phyloP scores from a whole-genome alignment of 1,284 basidiomycete species.

The Puccinia polysora region DNA sequence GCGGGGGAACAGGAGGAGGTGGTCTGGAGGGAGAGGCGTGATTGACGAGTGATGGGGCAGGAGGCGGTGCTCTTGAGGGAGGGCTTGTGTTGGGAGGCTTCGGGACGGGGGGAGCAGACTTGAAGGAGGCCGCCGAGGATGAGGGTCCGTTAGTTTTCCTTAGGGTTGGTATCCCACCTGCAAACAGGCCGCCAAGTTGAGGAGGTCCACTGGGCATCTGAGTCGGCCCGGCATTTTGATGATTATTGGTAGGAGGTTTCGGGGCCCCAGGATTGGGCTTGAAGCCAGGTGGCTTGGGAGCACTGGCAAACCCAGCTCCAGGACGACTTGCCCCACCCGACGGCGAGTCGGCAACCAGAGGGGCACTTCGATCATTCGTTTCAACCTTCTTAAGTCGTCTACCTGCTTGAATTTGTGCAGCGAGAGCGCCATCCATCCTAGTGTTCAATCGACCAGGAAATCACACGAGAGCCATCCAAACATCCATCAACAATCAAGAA shows the following conservation, averaged over 20 bases:
- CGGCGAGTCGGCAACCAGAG: conserved; percentile 21
- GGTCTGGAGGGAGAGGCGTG: conserved; percentile 3
- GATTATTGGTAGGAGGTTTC: conserved; percentile 12
- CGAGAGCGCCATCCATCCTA: conserved; percentile 48
- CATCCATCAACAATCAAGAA: background rate
- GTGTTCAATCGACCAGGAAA: background rate
- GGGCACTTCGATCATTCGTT: conserved; percentile 41
- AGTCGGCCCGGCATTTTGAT: background rate
- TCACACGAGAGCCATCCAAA: background rate
- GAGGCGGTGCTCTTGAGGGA: conserved; percentile 39
- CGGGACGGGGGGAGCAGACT: conserved; percentile 28
- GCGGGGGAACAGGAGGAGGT: conserved; percentile 28
- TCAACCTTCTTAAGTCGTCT: conserved; percentile 48
- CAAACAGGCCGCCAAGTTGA: conserved; percentile 49
- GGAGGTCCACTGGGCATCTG: conserved; percentile 43
- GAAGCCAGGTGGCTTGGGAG: conserved; percentile 25
- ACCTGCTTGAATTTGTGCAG: conserved; percentile 49
- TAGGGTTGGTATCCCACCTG: conserved; percentile 50
- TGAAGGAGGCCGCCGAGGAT: conserved; percentile 14
- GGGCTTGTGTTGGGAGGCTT: conserved; percentile 21
- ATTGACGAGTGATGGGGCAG: conserved; percentile 5
- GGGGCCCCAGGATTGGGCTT: conserved; percentile 4
- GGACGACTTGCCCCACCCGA: conserved; percentile 14
- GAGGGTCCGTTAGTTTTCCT: conserved; percentile 41
- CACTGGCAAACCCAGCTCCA: conserved; percentile 1